phyloP scores from a whole-genome alignment of 345 rosid genomes.

The Litchi chinensis region DNA sequence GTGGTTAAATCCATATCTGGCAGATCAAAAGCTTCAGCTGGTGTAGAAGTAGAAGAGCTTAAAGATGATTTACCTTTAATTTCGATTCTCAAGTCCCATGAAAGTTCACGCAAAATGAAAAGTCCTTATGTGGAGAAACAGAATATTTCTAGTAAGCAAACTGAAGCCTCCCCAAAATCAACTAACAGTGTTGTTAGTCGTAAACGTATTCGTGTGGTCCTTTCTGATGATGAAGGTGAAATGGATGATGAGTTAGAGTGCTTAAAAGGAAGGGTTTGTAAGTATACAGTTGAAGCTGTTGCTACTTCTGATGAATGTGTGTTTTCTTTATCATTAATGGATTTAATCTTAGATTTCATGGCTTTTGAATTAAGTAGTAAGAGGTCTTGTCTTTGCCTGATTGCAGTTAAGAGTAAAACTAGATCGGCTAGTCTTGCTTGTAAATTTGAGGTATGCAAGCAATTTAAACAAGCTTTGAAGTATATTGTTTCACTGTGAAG shows the following conservation, averaged over 20 bases:
- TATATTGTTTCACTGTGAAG: slow-evolving; percentile 12
- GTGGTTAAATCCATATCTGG: slow-evolving; percentile 41
- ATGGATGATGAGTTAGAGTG: slow-evolving; percentile 39
- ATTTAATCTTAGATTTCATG: slow-evolving; percentile 17
- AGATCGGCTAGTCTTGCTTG: slow-evolving; percentile 17
- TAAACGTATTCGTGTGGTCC: slow-evolving; percentile 67
- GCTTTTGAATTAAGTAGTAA: slow-evolving; percentile 13
- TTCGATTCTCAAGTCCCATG: slow-evolving; percentile 54
- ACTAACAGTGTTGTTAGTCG: slow-evolving; percentile 50
- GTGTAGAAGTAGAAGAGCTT: slow-evolving; percentile 44
- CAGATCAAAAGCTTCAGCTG: slow-evolving; percentile 34
- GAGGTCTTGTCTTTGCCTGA: slow-evolving; percentile 15
- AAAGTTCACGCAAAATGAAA: slow-evolving; percentile 39
- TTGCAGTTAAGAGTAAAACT: slow-evolving; percentile 39
- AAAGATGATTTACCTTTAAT: slow-evolving; percentile 65
- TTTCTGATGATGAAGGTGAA: slow-evolving; percentile 91
- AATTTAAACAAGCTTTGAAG: neutral
- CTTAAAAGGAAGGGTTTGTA: slow-evolving; percentile 31
- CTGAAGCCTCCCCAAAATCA: slow-evolving; percentile 37
- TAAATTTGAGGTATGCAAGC: slow-evolving; percentile 38
- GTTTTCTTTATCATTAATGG: slow-evolving; percentile 27
- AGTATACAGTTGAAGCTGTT: slow-evolving; percentile 36
- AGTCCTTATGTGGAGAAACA: slow-evolving; percentile 24
- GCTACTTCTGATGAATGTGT: slow-evolving; percentile 60
- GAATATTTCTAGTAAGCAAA: slow-evolving; percentile 32